Base-by-base conservation (phyloP, 192 early-diverging fungal genomes). In the Umbelopsis vinacea region DNA sequence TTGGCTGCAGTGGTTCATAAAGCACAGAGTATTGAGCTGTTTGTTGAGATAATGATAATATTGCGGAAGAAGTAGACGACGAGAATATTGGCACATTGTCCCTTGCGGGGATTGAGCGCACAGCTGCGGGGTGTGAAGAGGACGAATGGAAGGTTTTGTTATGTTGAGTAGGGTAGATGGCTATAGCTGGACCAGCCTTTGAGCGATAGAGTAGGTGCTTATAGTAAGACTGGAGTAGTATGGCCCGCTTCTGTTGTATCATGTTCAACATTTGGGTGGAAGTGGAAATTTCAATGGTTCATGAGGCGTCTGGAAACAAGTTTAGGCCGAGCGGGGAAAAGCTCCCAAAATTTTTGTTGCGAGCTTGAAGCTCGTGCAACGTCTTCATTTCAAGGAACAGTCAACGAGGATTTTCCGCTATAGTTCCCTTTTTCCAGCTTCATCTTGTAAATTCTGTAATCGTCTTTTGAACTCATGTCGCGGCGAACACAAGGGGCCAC, bases 341-440 rank as follows among this genome's bases (percentile, higher is more conserved):
- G 2, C 7, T 12, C 53, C 12, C 26, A 54, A 54, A 54, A 54
- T 54, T 54, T 54, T 26, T 26, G 24, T 54, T 54, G 6, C 40
- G 11, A 43, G 40, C 40, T 43, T 43, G 40, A 43, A 43, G 57
- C 57, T 63, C 57, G 57, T 63, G 57, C 57, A 63, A 63, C 57
- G 15, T 63, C 26, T 63, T 63, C 57, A 63, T 63, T 63, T 63
- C 57, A 63, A 63, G 57, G 57, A 63, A 63, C 26, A 63, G 57
- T 63, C 57, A 63, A 63, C 57, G 57, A 63, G 57, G 57, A n/a
- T 37, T 63, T 63, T 37, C n/a, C 33, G 26, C 26, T 17, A 12
- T 19, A 29, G 57, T 35, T 63, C 26, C 57, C 57, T 63, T 37
- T 63, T 63, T 63, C 33, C 33, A 37, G 29, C 57, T 37, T 29